Percentiles rank a stretch among this genome's conserved stretches.
Conservation (phyloP, 768 basidiomycete species). For the Psilocybe azurescens region DNA sequence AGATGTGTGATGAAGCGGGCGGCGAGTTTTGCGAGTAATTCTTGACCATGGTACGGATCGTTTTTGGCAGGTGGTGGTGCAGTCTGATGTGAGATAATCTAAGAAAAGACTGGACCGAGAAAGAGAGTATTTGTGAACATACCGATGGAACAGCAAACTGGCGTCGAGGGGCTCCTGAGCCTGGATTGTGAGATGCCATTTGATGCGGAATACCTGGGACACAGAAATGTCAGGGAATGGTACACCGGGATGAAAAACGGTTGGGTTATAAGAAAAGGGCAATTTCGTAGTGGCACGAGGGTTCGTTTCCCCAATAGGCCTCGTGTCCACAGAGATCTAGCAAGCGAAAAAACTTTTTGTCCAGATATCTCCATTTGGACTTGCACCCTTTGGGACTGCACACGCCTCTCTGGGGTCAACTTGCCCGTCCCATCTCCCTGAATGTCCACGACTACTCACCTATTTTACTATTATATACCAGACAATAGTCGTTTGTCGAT, state of each 20-base stretch:
- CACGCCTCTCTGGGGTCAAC: too few relatives aligned
- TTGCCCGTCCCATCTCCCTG: too few relatives aligned
- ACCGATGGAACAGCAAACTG: slow-evolving; percentile 27
- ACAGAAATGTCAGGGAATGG: slow-evolving; percentile 21
- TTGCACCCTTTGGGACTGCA: too few relatives aligned
- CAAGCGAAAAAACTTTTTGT: slow-evolving; percentile 22
- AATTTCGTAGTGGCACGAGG: slow-evolving; percentile 12
- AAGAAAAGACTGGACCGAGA: slow-evolving; percentile 8
- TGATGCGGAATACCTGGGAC: slow-evolving; percentile 14
- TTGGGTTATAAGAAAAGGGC: slow-evolving; percentile 14
- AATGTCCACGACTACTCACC: too few relatives aligned
- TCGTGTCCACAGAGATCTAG: background rate
- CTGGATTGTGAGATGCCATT: slow-evolving; percentile 27
- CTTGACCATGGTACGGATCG: slow-evolving; percentile 81
- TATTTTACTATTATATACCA: too few relatives aligned
- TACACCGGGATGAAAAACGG: slow-evolving; percentile 14
- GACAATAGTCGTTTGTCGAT: too few relatives aligned
- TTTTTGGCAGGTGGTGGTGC: slow-evolving; percentile 33
- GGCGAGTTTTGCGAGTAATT: slow-evolving; percentile 68
- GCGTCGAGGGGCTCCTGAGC: slow-evolving; percentile 27
- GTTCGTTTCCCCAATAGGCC: background rate
- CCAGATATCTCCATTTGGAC: slow-evolving; percentile 17
- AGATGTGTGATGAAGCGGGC: slow-evolving; percentile 84
- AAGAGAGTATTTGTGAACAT: slow-evolving; percentile 6
- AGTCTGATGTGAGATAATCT: slow-evolving; percentile 19